Conservation (phyloP, 495 filamentous ascomycete species). For the Staphylotrichum longicolle region DNA sequence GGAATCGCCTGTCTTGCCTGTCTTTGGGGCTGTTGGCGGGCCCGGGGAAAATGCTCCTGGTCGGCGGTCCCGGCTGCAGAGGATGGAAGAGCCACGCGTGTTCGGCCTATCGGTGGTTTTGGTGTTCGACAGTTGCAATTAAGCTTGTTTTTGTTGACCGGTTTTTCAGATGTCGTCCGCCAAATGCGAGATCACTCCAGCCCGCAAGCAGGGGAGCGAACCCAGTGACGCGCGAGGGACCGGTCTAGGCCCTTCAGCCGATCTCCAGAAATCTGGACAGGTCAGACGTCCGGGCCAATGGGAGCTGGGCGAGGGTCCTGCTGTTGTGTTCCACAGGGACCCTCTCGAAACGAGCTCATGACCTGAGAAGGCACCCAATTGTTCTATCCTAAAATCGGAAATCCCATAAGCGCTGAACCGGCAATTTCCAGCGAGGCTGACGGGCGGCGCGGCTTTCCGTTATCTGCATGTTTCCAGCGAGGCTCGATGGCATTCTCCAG, state of each 20-base stretch:
- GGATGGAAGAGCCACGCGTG: background rate
- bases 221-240: constrained; percentile 11
- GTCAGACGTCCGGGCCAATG: background rate
- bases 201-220: background rate
- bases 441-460: background rate
- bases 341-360: constrained; percentile 5
- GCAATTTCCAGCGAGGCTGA: constrained; percentile 11
- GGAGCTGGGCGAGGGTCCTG: background rate
- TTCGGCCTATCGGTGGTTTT: background rate
- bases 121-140: background rate
- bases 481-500: constrained; percentile 1
- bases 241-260: constrained; percentile 19
- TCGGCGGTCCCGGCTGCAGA: background rate
- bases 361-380: constrained; percentile 13
- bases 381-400: constrained; percentile 23
- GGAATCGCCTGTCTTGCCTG: too few species aligned
- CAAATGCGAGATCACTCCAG: background rate
- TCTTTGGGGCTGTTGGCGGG: too few species aligned
- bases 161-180: background rate
- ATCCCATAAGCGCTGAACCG: constrained; percentile 24
- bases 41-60: too few species aligned
- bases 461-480: background rate
- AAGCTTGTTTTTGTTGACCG: constrained; percentile 6
- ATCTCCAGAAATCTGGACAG: constrained; percentile 16
- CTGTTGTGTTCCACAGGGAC: background rate